Percentiles rank a stretch among this genome's conserved stretches.
phyloP scores from a whole-genome alignment of 2,329 filamentous ascomycete genomes.

The Hypomyces rosellus region DNA sequence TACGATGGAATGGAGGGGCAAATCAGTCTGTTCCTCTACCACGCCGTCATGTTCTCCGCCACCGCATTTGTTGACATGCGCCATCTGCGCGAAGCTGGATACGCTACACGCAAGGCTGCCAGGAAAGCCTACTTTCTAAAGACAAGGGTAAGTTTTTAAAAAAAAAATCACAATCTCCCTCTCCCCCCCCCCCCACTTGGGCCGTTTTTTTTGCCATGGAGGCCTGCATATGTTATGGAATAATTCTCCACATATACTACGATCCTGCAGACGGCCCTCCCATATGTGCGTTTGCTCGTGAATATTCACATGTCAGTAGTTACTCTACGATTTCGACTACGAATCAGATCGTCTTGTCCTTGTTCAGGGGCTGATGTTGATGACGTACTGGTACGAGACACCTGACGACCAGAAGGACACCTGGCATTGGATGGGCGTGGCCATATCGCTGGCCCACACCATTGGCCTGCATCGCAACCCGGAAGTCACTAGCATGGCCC shows the following conservation, averaged over 20 bases:
- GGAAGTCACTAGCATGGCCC: conserved; percentile 65
- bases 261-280: neutral
- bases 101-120: conserved; percentile 69
- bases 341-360: conserved; percentile 83
- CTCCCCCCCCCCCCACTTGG: neutral
- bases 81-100: conserved; percentile 70
- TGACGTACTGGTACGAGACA: conserved; percentile 98
- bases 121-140: conserved; percentile 85
- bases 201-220: neutral
- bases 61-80: conserved; percentile 82
- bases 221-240: too few species aligned
- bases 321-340: conserved; percentile 93
- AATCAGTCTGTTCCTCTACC: conserved; percentile 81
- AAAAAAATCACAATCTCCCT: neutral
- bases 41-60: conserved; percentile 90
- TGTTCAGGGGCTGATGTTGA: conserved; percentile 80
- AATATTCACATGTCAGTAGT: conserved; percentile 38
- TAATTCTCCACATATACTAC: too few species aligned
- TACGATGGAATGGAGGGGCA: conserved; percentile 64
- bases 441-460: conserved; percentile 85
- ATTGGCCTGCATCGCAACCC: conserved; percentile 90
- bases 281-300: neutral
- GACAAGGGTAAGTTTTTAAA: conserved; percentile 63
- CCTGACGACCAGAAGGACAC: conserved; percentile 96
- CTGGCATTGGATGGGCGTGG: conserved; percentile 98